These are phyloP conservation scores for Aleurites moluccanus DNA, from an alignment of 441 rosid genomes.

Conservation along the genomic window DNA sequence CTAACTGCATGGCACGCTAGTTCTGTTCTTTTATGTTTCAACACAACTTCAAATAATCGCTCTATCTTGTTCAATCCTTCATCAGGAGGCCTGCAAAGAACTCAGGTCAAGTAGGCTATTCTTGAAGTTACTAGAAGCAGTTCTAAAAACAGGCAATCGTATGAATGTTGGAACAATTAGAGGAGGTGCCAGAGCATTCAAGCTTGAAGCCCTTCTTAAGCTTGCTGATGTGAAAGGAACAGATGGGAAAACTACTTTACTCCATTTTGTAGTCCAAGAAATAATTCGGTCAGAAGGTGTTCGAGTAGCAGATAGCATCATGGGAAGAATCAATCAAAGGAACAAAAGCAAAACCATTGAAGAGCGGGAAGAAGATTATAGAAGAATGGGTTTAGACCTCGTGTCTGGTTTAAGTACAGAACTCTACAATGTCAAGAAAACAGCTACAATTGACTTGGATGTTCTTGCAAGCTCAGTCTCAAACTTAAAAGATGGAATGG, in stretches of 20 bases:
- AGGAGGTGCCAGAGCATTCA: slow-evolving; percentile 95
- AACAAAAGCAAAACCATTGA: slow-evolving; percentile 56
- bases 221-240: slow-evolving; percentile 94
- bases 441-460: slow-evolving; percentile 82
- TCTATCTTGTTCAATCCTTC: neutral
- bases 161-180: slow-evolving; percentile 96
- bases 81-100: slow-evolving; percentile 95
- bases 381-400: slow-evolving; percentile 89
- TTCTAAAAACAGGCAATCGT: slow-evolving; percentile 88
- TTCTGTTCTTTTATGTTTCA: slow-evolving; percentile 4
- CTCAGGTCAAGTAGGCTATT: slow-evolving; percentile 89
- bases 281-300: slow-evolving; percentile 87
- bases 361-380: slow-evolving; percentile 83
- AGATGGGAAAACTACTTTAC: slow-evolving; percentile 82
- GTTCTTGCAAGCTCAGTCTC: slow-evolving; percentile 85
- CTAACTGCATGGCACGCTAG: neutral
- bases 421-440: slow-evolving; percentile 86
- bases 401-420: slow-evolving; percentile 81
- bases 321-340: slow-evolving; percentile 78
- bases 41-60: neutral
- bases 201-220: slow-evolving; percentile 88
- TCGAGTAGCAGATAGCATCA: slow-evolving; percentile 81
- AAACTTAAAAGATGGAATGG: slow-evolving; percentile 63
- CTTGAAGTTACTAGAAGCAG: slow-evolving; percentile 87
- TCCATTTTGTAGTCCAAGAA: slow-evolving; percentile 94